Conservation (phyloP, 805 yeast genomes). For the Candida coleopterorum region DNA sequence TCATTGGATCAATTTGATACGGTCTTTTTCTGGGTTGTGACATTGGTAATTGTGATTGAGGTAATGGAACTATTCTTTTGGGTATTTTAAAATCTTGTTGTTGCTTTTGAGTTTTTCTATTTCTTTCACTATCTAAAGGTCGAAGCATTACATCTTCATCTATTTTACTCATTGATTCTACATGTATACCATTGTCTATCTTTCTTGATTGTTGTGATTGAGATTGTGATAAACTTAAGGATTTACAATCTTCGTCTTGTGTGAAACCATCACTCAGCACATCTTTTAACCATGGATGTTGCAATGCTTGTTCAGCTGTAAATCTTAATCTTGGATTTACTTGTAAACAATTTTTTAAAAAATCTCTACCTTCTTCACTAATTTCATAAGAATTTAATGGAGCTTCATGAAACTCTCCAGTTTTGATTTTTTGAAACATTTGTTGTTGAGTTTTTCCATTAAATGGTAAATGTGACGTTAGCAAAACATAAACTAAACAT, state of each 20-base stretch:
- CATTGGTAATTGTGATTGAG: slow-evolving; percentile 20
- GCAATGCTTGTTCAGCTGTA: slow-evolving; percentile 70
- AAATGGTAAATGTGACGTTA: slow-evolving; percentile 93
- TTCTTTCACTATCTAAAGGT: slow-evolving; percentile 31
- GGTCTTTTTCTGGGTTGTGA: slow-evolving; percentile 7
- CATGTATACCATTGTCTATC: slow-evolving; percentile 34
- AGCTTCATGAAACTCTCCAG: slow-evolving; percentile 76
- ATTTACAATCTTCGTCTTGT: slow-evolving; percentile 19
- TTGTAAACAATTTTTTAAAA: slow-evolving; percentile 64
- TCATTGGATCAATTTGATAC: slow-evolving; percentile 5
- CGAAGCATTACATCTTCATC: slow-evolving; percentile 42
- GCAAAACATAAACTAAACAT: slow-evolving; percentile 83
- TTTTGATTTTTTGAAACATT: slow-evolving; percentile 66
- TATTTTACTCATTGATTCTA: slow-evolving; percentile 32
- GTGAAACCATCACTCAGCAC: slow-evolving; percentile 17
- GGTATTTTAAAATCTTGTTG: slow-evolving; percentile 41
- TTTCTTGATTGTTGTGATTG: slow-evolving; percentile 59
- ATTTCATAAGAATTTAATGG: slow-evolving; percentile 64
- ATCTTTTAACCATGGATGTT: slow-evolving; percentile 74
- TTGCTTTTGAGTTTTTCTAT: slow-evolving; percentile 18
- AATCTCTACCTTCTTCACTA: slow-evolving; percentile 66
- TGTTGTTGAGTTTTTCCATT: slow-evolving; percentile 89
- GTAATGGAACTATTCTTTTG: slow-evolving; percentile 39
- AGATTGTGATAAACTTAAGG: slow-evolving; percentile 63
- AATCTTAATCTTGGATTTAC: slow-evolving; percentile 72